Evolutionary conservation across 305 asterid species (phyloP).

Genomic region (Andrographis paniculata): DNA sequence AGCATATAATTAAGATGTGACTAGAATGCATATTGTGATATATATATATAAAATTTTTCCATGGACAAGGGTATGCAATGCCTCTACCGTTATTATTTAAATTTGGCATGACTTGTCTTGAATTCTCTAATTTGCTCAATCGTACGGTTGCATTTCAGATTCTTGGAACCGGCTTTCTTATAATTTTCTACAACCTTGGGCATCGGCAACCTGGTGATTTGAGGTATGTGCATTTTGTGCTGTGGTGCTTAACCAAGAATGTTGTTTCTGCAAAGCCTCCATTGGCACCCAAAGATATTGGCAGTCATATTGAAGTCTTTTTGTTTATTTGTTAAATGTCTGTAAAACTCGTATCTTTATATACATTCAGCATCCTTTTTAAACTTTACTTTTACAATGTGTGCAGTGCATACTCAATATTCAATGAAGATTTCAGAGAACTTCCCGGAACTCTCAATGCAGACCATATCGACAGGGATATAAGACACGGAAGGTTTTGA

Average conservation of each 20-base stretch:
- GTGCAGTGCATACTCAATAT: constrained; percentile 89
- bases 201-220: constrained; percentile 79
- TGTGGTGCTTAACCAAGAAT: constrained; percentile 2
- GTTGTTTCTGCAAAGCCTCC: no score
- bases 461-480: constrained; percentile 82
- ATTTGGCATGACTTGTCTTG: no score
- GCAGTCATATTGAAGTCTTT: no score
- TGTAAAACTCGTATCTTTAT: constrained; percentile 3
- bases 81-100: no score
- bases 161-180: constrained; percentile 74
- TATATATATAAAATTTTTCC: constrained; percentile 4
- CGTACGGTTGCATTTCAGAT: constrained; percentile 37
- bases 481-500: constrained; percentile 74
- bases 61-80: not conserved
- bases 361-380: no score
- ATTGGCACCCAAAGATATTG: no score
- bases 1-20: not conserved
- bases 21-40: not conserved
- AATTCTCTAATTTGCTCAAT: constrained; percentile 9
- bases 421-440: constrained; percentile 89
- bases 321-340: not conserved
- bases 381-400: constrained; percentile 10
- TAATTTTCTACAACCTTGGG: constrained; percentile 88
- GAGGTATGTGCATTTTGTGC: constrained; percentile 43
- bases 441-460: constrained; percentile 94